Percentiles rank a stretch among this genome's conserved stretches.
Conservation (phyloP, 2,329 filamentous ascomycete genomes). For the Lachnellula occidentalis region DNA sequence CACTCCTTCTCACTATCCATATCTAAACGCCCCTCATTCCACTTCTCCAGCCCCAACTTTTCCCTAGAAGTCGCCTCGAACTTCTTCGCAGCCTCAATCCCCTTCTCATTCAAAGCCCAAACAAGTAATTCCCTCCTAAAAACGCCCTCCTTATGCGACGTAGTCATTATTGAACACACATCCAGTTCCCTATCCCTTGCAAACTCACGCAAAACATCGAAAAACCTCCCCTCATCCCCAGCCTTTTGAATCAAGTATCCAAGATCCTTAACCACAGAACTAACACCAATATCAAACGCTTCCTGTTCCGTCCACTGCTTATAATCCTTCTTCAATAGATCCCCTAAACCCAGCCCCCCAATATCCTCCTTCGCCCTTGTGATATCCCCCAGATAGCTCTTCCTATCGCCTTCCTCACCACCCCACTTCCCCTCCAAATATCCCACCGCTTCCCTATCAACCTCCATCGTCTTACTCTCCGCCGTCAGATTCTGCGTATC, state of each 20-base stretch:
- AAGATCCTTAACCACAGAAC: constrained; percentile 58
- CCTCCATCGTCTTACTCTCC: constrained; percentile 57
- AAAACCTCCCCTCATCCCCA: constrained; percentile 39
- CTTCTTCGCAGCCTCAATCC: constrained; percentile 42
- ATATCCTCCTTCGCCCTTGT: constrained; percentile 63
- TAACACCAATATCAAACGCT: constrained; percentile 57
- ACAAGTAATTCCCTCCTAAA: constrained; percentile 65
- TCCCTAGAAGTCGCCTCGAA: constrained; percentile 46
- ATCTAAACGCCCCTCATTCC: constrained; percentile 45
- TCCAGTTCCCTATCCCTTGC: constrained; percentile 53
- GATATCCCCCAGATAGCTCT: constrained; percentile 54
- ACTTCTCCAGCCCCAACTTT: constrained; percentile 51
- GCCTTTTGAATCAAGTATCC: constrained; percentile 54
- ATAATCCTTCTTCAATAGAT: constrained; percentile 77
- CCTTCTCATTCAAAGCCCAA: constrained; percentile 52
- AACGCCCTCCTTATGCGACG: constrained; percentile 45
- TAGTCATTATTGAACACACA: constrained; percentile 64
- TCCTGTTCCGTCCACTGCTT: constrained; percentile 65
- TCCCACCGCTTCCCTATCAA: constrained; percentile 52
- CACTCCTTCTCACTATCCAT: constrained; percentile 36
- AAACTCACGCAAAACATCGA: constrained; percentile 46
- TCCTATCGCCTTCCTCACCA: constrained; percentile 43
- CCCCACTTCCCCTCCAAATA: constrained; percentile 46
- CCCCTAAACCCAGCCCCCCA: constrained; percentile 51
- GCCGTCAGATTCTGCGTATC: constrained; percentile 64